A percentile compares a stretch with the other conserved stretches of the same genome.
phyloP scores from a whole-genome alignment of 202 grass and related monocot genomes.

The Musa balbisiana region DNA sequence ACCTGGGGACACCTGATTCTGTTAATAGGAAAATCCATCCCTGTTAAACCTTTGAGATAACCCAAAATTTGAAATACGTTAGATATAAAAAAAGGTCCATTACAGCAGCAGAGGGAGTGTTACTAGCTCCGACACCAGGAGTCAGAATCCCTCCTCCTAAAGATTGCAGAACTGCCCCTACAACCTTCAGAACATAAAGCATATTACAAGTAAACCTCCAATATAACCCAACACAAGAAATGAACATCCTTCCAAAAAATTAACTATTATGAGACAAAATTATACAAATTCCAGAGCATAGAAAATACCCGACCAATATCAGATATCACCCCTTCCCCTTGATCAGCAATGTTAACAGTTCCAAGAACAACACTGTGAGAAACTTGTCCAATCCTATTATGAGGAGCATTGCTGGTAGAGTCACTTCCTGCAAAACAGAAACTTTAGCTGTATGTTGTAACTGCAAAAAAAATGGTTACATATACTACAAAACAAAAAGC shows the following conservation, averaged over 20 bases:
- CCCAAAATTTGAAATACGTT: not conserved
- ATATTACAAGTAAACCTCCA: not conserved
- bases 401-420: slow-evolving; percentile 30
- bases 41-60: slow-evolving; percentile 1
- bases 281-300: slow-evolving; percentile 9
- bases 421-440: slow-evolving; percentile 32
- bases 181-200: slow-evolving; percentile 40
- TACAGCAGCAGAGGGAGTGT: slow-evolving; percentile 43
- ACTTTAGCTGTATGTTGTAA: not conserved
- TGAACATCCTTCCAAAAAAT: not conserved
- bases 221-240: not conserved
- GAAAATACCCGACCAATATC: slow-evolving; percentile 73
- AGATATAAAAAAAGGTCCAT: slow-evolving; percentile 17
- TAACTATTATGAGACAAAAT: slow-evolving; percentile 1
- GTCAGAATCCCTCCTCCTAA: slow-evolving; percentile 37
- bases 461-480: not conserved
- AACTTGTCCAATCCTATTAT: slow-evolving; percentile 28
- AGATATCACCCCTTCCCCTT: slow-evolving; percentile 43
- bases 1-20: slow-evolving; percentile 42
- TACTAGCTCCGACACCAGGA: slow-evolving; percentile 34
- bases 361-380: slow-evolving; percentile 21
- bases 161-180: slow-evolving; percentile 67
- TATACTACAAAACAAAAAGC: not conserved
- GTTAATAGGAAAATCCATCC: slow-evolving; percentile 14
- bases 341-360: slow-evolving; percentile 53